phyloP scores from a whole-genome alignment of 768 basidiomycete genomes.

The Termitomyces sp. region DNA sequence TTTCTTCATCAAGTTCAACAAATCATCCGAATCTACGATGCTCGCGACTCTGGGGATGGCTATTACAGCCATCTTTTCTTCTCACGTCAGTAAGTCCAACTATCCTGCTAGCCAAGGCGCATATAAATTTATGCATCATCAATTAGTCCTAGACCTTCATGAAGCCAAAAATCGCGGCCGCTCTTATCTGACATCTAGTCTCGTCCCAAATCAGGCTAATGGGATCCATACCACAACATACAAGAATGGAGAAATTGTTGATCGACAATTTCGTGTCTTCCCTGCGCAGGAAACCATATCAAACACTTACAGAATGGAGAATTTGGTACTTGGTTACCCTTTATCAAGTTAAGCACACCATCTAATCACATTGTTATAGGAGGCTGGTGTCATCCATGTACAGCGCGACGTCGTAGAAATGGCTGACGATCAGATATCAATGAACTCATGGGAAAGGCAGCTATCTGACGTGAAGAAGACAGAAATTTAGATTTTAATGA shows the following conservation, averaged over 20 bases:
- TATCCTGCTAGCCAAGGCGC: not conserved
- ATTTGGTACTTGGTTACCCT: conserved; percentile 6
- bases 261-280: conserved; percentile 12
- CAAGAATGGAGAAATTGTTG: conserved; percentile 12
- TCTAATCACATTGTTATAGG: conserved; percentile 2
- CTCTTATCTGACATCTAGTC: conserved; percentile 7
- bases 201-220: conserved; percentile 3
- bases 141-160: conserved; percentile 15
- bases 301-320: conserved; percentile 12
- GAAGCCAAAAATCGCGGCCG: conserved; percentile 1
- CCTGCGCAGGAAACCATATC: conserved; percentile 9
- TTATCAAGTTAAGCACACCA: not conserved
- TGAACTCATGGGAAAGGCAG: conserved; percentile 10
- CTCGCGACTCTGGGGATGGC: conserved; percentile 20
- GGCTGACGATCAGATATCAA: conserved; percentile 13
- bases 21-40: conserved; percentile 17
- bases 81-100: conserved; percentile 15
- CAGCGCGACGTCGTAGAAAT: conserved; percentile 15
- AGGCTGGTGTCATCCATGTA: conserved; percentile 11
- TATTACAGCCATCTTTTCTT: conserved; percentile 16
- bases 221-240: conserved; percentile 12
- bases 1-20: conserved; percentile 18
- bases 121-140: not conserved
- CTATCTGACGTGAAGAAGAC: conserved; percentile 3
- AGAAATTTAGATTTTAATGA: not conserved